A percentile compares a stretch with the other conserved stretches of the same genome.
phyloP scores from a whole-genome alignment of 192 early-diverging fungal genomes.

The Backusella mclennaniae region DNA sequence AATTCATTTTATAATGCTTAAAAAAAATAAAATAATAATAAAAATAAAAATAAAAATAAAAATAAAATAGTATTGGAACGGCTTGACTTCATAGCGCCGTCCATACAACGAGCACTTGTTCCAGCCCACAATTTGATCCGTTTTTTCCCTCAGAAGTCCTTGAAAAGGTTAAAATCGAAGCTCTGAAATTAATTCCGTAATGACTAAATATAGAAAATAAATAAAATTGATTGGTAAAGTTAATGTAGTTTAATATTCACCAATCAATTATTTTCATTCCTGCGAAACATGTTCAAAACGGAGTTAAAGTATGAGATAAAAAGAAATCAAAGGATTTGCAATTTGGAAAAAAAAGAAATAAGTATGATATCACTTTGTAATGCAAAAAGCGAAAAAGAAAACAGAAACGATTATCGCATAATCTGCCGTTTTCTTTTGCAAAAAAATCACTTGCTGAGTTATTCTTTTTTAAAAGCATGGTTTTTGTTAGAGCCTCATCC shows the following conservation, averaged over 20 bases:
- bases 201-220: neutral
- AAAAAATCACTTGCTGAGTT: neutral
- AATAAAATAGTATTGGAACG: too few species aligned
- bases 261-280: neutral
- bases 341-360: neutral
- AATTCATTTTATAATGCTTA: neutral
- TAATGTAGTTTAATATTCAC: neutral
- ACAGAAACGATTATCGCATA: neutral
- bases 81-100: neutral
- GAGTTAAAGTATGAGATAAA: neutral
- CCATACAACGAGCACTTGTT: neutral
- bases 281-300: neutral
- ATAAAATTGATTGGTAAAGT: neutral
- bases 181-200: neutral
- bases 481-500: neutral
- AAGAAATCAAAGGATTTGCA: neutral
- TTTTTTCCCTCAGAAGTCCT: neutral
- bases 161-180: neutral
- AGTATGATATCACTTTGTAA: slow-evolving; percentile 3
- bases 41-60: too few species aligned
- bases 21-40: neutral
- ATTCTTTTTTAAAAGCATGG: neutral
- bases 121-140: neutral
- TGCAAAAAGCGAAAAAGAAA: neutral
- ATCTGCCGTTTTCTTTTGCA: neutral